Evolutionary conservation across 2,329 filamentous ascomycete species (phyloP).

Genomic region (Knoxdaviesia proteae): DNA sequence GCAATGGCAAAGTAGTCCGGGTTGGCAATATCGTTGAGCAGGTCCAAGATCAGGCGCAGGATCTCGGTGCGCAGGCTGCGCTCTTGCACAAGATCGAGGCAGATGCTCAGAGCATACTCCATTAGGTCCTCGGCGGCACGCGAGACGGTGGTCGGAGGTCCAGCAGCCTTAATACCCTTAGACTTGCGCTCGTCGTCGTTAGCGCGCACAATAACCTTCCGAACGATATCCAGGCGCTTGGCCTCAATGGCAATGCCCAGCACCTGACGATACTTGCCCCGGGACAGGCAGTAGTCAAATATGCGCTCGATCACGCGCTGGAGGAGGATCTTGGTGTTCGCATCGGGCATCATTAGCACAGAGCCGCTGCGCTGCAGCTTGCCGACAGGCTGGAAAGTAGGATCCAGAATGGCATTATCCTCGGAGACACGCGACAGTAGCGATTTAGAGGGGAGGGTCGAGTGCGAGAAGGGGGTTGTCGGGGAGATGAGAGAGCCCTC

Average conservation of each 20-base stretch:
- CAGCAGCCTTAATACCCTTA: slow-evolving; percentile 30
- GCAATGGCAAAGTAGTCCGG: slow-evolving; percentile 97
- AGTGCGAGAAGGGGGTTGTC: slow-evolving; percentile 89
- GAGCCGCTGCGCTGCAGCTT: slow-evolving; percentile 34
- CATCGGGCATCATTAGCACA: slow-evolving; percentile 45
- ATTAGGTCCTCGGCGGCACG: slow-evolving; percentile 74
- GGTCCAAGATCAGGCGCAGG: slow-evolving; percentile 72
- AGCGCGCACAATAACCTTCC: slow-evolving; percentile 72
- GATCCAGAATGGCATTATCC: slow-evolving; percentile 40
- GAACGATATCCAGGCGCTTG: slow-evolving; percentile 72
- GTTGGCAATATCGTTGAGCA: slow-evolving; percentile 79
- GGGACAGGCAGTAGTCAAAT: slow-evolving; percentile 72
- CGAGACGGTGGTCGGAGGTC: slow-evolving; percentile 22
- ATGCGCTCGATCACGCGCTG: slow-evolving; percentile 71
- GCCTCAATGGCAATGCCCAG: slow-evolving; percentile 94
- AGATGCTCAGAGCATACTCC: slow-evolving; percentile 89
- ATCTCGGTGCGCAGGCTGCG: slow-evolving; percentile 68
- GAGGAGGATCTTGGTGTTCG: slow-evolving; percentile 57
- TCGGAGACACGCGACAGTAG: slow-evolving; percentile 67
- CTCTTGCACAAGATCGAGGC: slow-evolving; percentile 96
- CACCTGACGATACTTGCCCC: slow-evolving; percentile 82
- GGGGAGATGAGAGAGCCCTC: slow-evolving; percentile 63
- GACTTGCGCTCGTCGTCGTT: slow-evolving; percentile 62
- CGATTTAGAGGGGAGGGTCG: slow-evolving; percentile 79
- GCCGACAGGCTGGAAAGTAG: slow-evolving; percentile 29